Conservation (phyloP, 371 early-diverging fungal genomes). For the Chytridiales sp. region DNA sequence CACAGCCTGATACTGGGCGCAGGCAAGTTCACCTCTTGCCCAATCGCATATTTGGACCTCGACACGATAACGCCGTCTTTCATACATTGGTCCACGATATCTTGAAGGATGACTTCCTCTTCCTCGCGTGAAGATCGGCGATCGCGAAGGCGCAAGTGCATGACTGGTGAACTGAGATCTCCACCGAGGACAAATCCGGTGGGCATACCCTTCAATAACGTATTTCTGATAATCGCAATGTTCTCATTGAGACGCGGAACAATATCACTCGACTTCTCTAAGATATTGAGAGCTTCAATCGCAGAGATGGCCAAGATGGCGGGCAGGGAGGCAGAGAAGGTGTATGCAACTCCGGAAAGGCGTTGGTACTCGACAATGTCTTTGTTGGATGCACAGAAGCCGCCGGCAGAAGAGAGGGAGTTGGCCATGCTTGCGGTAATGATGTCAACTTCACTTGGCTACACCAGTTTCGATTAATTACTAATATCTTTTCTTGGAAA, state of each 20-base stretch:
- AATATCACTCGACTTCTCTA: conserved; percentile 39
- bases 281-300: conserved; percentile 76
- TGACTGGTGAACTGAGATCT: conserved; percentile 29
- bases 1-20: conserved; percentile 81
- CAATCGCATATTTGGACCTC: conserved; percentile 80
- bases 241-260: conserved; percentile 44
- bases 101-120: conserved; percentile 69
- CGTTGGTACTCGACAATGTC: conserved; percentile 94
- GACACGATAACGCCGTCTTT: conserved; percentile 81
- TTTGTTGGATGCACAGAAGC: conserved; percentile 89
- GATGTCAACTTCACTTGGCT: conserved; percentile 86
- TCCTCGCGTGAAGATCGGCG: conserved; percentile 42
- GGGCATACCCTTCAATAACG: conserved; percentile 35
- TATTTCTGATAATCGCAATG: conserved; percentile 42
- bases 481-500: neutral
- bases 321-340: conserved; percentile 98
- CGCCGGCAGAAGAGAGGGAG: conserved; percentile 87
- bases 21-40: conserved; percentile 77
- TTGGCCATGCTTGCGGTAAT: conserved; percentile 89
- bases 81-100: conserved; percentile 76
- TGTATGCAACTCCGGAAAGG: conserved; percentile 91
- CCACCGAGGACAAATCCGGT: conserved; percentile 47
- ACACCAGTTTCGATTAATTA: conserved; percentile 9
- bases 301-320: conserved; percentile 92
- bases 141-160: conserved; percentile 35